Percentiles rank a stretch among this genome's conserved stretches.
These are phyloP conservation scores for Yamadazyma dendronema DNA, from an alignment of 1,139 yeast species.

Conservation along the genomic window DNA sequence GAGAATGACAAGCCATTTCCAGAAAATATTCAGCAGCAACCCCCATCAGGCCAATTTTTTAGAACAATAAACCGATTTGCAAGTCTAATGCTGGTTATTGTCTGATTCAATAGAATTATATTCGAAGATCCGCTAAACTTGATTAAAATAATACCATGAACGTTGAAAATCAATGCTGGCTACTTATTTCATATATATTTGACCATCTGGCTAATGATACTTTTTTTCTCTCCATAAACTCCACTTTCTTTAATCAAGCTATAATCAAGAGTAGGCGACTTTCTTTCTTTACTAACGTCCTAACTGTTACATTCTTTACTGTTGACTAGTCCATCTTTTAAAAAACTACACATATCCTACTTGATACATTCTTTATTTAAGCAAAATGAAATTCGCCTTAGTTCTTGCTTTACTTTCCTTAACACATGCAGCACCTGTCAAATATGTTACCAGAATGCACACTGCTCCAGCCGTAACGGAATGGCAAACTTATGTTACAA, in stretches of 20 bases:
- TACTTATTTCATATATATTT: neutral
- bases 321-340: neutral
- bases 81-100: neutral
- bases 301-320: neutral
- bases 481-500: conserved; percentile 20
- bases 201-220: neutral
- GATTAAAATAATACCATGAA: neutral
- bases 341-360: neutral
- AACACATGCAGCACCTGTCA: conserved; percentile 28
- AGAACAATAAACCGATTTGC: neutral
- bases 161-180: conserved; percentile 3
- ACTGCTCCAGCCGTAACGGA: conserved; percentile 33
- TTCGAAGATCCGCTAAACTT: neutral
- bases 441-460: conserved; percentile 24
- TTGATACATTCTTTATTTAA: neutral
- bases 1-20: neutral
- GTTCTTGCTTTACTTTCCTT: conserved; percentile 20
- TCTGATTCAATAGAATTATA: neutral
- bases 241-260: neutral
- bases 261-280: neutral
- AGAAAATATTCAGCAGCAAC: neutral
- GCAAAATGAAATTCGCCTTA: conserved; percentile 16
- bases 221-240: neutral
- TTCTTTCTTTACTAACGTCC: neutral
- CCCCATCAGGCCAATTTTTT: neutral